These are phyloP conservation scores for Mycena capillaripes DNA, from an alignment of 768 basidiomycete genomes.

Conservation along the genomic window DNA sequence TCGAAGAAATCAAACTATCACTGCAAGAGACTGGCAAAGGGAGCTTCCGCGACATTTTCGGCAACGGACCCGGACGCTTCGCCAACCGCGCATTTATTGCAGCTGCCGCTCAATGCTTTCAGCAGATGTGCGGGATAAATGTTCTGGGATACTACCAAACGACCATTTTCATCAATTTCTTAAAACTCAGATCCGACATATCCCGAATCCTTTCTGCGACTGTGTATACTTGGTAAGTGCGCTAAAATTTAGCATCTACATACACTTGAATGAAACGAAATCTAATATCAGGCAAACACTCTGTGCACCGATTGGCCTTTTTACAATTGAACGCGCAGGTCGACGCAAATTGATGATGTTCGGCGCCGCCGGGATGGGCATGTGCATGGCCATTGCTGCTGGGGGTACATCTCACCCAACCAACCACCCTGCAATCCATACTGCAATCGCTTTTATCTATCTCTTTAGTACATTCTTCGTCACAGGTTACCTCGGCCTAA, in stretches of 20 bases:
- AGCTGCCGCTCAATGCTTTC: conserved; percentile 31
- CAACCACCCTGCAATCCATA: conserved; percentile 31
- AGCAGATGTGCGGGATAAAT: conserved; percentile 39
- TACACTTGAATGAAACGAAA: not conserved
- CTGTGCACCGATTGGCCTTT: conserved; percentile 33
- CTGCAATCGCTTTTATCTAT: conserved; percentile 36
- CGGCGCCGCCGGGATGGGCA: conserved; percentile 36
- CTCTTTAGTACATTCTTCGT: conserved; percentile 35
- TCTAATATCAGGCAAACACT: conserved; percentile 33
- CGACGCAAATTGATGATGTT: conserved; percentile 35
- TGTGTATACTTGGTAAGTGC: conserved; percentile 31
- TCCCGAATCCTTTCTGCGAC: conserved; percentile 31
- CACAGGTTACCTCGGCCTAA: conserved; percentile 37
- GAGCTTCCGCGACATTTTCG: conserved; percentile 36
- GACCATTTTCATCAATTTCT: conserved; percentile 31
- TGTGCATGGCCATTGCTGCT: conserved; percentile 35
- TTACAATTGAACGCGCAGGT: conserved; percentile 34
- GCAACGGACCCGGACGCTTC: conserved; percentile 33
- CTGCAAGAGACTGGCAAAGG: conserved; percentile 36
- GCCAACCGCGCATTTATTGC: conserved; percentile 38
- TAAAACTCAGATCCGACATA: conserved; percentile 26
- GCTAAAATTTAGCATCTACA: not conserved
- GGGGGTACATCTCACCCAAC: conserved; percentile 27
- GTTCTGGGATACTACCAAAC: conserved; percentile 36
- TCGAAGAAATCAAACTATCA: conserved; percentile 32